A percentile compares a stretch with the other conserved stretches of the same genome.
Evolutionary conservation across 1,284 basidiomycete species (phyloP).

Genomic region (Cerrena zonata): DNA sequence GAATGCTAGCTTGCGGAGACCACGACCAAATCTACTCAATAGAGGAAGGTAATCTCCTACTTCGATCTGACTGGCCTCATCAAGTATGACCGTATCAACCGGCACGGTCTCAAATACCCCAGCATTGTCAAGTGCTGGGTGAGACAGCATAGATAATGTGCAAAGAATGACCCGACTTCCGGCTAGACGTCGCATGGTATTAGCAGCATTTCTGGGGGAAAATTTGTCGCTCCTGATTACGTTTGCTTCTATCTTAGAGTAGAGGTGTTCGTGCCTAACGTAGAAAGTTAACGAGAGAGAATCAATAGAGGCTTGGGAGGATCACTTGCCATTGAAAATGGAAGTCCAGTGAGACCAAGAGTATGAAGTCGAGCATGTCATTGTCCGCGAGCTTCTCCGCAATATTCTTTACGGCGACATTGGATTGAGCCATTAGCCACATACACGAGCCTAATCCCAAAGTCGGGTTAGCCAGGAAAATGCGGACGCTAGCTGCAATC

Average conservation of each 20-base stretch:
- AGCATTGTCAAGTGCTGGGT: constrained; percentile 14
- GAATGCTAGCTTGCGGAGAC: constrained; percentile 32
- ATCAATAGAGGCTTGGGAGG: not conserved
- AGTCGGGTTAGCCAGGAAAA: constrained; percentile 9
- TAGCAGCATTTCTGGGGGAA: constrained; percentile 6
- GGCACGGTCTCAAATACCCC: constrained; percentile 33
- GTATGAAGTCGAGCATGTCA: constrained; percentile 32
- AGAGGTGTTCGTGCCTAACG: constrained; percentile 67
- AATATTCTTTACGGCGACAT: constrained; percentile 47
- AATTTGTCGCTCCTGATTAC: constrained; percentile 53
- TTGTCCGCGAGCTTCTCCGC: constrained; percentile 39
- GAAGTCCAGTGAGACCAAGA: constrained; percentile 50
- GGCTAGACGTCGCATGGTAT: constrained; percentile 20
- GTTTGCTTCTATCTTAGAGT: constrained; percentile 36
- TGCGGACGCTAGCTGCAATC: constrained; percentile 26
- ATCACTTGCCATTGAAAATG: constrained; percentile 50
- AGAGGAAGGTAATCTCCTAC: constrained; percentile 36
- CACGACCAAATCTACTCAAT: constrained; percentile 22
- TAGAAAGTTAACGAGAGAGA: constrained; percentile 2
- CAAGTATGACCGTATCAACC: constrained; percentile 35
- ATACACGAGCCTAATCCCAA: constrained; percentile 11
- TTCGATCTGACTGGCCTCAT: constrained; percentile 48
- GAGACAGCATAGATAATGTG: constrained; percentile 67
- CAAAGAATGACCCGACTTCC: constrained; percentile 53
- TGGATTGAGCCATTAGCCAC: constrained; percentile 33